Percentiles rank a stretch among this genome's conserved stretches.
Evolutionary conservation across 2,329 filamentous ascomycete species (phyloP).

Genomic region (Phialocephala sp.): DNA sequence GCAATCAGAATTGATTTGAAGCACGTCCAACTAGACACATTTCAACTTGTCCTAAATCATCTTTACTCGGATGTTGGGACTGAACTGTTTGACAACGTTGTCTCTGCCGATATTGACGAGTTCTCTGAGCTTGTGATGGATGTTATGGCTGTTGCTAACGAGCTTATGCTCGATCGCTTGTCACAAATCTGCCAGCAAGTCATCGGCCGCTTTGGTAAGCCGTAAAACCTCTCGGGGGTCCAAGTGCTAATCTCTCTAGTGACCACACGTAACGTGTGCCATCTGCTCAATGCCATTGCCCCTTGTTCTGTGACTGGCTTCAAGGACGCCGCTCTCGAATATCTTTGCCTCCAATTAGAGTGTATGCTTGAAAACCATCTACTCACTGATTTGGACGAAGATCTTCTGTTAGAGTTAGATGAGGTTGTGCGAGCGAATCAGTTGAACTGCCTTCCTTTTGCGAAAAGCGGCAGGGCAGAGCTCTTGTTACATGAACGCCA

Average conservation of each 20-base stretch:
- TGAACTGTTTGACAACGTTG: constrained; percentile 80
- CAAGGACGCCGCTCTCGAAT: constrained; percentile 87
- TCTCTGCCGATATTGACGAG: constrained; percentile 74
- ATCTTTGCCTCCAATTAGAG: constrained; percentile 90
- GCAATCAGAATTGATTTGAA: constrained; percentile 77
- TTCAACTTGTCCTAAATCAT: constrained; percentile 78
- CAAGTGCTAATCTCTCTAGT: constrained; percentile 49
- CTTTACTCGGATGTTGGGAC: constrained; percentile 84
- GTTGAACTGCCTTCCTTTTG: constrained; percentile 75
- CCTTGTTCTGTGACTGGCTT: constrained; percentile 84
- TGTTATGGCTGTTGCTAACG: constrained; percentile 87
- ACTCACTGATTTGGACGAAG: constrained; percentile 83
- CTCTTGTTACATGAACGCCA: constrained; percentile 62
- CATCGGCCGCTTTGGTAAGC: constrained; percentile 76
- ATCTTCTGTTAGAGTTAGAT: constrained; percentile 82
- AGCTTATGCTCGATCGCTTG: constrained; percentile 91
- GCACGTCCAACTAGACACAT: constrained; percentile 76
- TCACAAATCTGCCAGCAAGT: constrained; percentile 88
- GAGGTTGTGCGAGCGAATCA: constrained; percentile 83
- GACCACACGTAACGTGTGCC: constrained; percentile 84
- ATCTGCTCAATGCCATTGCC: constrained; percentile 83
- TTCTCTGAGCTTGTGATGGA: constrained; percentile 91
- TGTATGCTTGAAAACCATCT: constrained; percentile 89
- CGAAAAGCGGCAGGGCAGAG: constrained; percentile 76
- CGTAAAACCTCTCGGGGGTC: neutral